phyloP scores from a whole-genome alignment of 768 basidiomycete species.

The Leccinellum rugosiceps region DNA sequence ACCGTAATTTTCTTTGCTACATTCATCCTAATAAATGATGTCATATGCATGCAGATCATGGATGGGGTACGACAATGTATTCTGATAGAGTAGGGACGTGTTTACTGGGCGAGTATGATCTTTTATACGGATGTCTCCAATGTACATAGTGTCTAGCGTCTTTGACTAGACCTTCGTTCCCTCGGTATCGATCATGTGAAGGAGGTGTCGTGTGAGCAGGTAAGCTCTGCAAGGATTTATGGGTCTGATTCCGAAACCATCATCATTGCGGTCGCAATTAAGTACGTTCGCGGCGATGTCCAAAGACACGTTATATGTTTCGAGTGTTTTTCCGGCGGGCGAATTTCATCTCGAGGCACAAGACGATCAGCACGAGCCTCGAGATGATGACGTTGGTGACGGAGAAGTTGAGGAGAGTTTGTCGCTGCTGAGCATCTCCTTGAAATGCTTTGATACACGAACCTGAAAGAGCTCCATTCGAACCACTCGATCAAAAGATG shows the following conservation, averaged over 20 bases:
- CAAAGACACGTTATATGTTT: constrained; percentile 5
- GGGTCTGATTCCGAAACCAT: constrained; percentile 9
- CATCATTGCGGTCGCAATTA: too few relatives aligned
- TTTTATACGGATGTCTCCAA: not conserved
- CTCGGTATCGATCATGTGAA: constrained; percentile 92
- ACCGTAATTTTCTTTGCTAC: constrained; percentile 28
- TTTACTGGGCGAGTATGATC: not conserved
- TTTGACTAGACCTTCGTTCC: not conserved
- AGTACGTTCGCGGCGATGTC: not conserved
- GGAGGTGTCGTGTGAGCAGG: constrained; percentile 88
- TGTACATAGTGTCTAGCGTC: not conserved
- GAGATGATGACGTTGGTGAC: constrained; percentile 1
- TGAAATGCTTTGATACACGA: not conserved
- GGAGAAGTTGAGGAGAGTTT: not conserved
- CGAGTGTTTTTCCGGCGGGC: not conserved
- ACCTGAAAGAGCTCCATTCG: not conserved
- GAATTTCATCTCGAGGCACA: not conserved
- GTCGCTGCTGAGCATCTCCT: not conserved
- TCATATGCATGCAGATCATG: constrained; percentile 17
- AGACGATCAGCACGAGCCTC: not conserved
- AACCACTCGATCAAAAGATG: constrained; percentile 34
- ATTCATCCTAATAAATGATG: constrained; percentile 26
- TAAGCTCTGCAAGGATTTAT: constrained; percentile 32
- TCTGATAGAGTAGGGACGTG: not conserved
- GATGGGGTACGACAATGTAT: not conserved